Evolutionary conservation across 768 basidiomycete genomes (phyloP).

Genomic region (Lanmaoa rubissima): DNA sequence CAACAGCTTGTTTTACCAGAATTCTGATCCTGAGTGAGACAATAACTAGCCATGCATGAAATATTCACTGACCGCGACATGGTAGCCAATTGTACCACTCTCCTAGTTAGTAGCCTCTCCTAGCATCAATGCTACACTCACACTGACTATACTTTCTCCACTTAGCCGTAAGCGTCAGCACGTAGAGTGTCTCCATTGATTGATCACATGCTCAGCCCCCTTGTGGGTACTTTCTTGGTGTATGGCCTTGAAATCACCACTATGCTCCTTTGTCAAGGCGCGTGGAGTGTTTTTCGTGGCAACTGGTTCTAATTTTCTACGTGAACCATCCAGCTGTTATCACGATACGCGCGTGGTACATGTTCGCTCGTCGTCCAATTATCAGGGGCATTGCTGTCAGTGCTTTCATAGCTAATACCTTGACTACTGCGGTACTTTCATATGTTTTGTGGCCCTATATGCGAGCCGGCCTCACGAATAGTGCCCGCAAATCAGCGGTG

Average conservation of each 20-base stretch:
- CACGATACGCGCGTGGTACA: conserved; percentile 20
- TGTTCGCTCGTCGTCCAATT: conserved; percentile 5
- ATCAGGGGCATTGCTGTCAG: background rate
- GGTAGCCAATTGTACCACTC: background rate
- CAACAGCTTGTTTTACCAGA: background rate
- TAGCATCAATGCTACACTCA: background rate
- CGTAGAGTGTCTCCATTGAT: background rate
- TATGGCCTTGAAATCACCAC: background rate
- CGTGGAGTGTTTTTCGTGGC: background rate
- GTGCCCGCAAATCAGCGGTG: background rate
- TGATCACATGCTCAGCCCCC: background rate
- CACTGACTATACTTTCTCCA: background rate
- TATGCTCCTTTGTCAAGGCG: conserved; percentile 19
- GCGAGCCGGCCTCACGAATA: background rate
- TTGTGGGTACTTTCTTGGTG: background rate
- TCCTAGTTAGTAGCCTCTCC: conserved; percentile 1
- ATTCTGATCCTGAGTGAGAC: conserved; percentile 8
- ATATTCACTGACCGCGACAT: background rate
- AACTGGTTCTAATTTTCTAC: background rate
- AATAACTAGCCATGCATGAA: background rate
- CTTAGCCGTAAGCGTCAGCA: conserved; percentile 6
- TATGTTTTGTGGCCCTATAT: background rate
- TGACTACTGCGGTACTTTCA: background rate
- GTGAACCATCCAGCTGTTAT: conserved; percentile 8
- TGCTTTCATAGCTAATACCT: background rate